phyloP scores from a whole-genome alignment of 192 early-diverging fungal genomes.

The Mortierella hygrophila region DNA sequence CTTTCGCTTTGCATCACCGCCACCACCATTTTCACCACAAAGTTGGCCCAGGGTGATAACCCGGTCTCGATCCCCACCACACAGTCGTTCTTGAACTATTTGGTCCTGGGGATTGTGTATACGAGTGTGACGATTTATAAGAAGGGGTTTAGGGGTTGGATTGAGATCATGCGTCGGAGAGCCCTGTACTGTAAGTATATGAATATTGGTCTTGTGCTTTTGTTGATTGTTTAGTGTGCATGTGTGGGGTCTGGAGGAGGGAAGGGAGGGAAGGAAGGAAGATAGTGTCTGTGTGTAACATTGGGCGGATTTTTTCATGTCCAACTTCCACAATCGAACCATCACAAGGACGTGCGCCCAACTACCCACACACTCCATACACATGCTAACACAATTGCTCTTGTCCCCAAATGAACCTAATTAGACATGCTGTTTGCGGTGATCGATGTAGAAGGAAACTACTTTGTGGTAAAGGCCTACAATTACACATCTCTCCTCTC shows the following conservation, averaged over 20 bases:
- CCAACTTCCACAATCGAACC: not conserved
- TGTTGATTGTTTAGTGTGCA: conserved; percentile 2
- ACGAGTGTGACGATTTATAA: conserved; percentile 65
- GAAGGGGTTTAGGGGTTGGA: conserved; percentile 61
- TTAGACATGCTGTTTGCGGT: conserved; percentile 70
- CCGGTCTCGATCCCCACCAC: conserved; percentile 73
- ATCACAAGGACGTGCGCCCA: not conserved
- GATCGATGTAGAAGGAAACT: conserved; percentile 86
- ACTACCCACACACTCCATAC: not conserved
- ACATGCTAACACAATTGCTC: not conserved
- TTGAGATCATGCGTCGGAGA: conserved; percentile 55
- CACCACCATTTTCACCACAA: conserved; percentile 74
- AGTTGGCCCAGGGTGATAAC: conserved; percentile 66
- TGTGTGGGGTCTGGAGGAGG: not conserved
- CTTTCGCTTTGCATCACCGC: conserved; percentile 83
- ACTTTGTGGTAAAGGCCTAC: conserved; percentile 84
- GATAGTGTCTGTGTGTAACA: not conserved
- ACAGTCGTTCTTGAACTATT: conserved; percentile 80
- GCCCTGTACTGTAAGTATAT: conserved; percentile 60
- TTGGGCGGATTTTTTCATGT: not conserved
- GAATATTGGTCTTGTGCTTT: not conserved
- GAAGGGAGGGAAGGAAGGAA: not conserved
- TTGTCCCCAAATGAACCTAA: not conserved
- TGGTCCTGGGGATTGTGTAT: conserved; percentile 71
- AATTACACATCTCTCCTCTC: conserved; percentile 81